Evolutionary conservation across 2,329 filamentous ascomycete genomes (phyloP), one percentile per base, ranked within the genome.

Genomic region (Aspergillus alliaceus): DNA sequence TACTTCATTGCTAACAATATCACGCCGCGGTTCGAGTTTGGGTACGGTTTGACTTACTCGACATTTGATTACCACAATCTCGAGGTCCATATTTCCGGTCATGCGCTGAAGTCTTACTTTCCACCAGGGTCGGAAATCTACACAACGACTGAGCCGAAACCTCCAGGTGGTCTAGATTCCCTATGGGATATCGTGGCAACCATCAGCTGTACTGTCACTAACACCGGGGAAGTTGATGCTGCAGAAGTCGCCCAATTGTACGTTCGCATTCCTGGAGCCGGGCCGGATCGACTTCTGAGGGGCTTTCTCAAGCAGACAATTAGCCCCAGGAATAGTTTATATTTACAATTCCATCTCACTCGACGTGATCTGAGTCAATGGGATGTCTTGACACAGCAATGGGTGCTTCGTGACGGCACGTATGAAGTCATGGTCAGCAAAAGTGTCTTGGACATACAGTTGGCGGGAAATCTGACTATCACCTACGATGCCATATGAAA

Each of bases 231-330:
- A 1, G 60, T 75, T 3, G 69, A 70, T 32, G 83, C 81, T 14
- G 74, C 77, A 1, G 76, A 79, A 14, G 81, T 85, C 0, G 73
- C 80, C 4, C 83, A 86, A 70, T 71, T 86, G 2, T 86, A 86
- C 62, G 64, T 85, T 18, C 66, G 68, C 2, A 76, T 82, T 64
- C 69, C 54, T 53, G 59, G 56, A n/a, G n/a, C n/a, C 11, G 66
- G 64, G 1, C 69, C 69, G 0, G 47, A 66, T 1, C 62, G 59
- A 59, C 78, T 80, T 65, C 74, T 82, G 15, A 73, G 80, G 62
- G 82, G 72, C 53, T 85, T 85, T 53, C 78, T 80, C 2, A 84
- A 84, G 70, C 65, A 80, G 1, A 59, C 58, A 3, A 68, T 85
- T 3, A 64, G 64, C 6, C 59, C 71, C 1, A 79, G 80, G 0